Evolutionary conservation across 371 early-diverging fungal genomes (phyloP), one percentile per base, ranked within the genome.

Genomic region (Enterospora canceri): DNA sequence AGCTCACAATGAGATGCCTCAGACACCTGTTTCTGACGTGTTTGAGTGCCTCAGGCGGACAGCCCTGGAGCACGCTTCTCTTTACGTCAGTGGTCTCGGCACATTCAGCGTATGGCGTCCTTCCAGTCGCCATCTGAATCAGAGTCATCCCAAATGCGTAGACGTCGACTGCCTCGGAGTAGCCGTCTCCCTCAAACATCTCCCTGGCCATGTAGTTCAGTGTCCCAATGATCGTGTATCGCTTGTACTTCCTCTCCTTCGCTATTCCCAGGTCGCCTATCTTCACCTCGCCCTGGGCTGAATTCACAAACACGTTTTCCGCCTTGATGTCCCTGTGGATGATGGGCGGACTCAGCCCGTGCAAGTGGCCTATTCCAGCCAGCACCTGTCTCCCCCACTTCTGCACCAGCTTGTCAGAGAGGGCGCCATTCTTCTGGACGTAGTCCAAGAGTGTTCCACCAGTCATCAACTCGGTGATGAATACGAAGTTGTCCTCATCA

Each of bases 71-170:
- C 61, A 90, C 89, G 65, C 87, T 87, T 69, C 85, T 85, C 72
- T 86, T 88, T 53, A 89, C 86, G 73, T 90, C 89, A 33, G 87
- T 86, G 26, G 87, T 87, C 74, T 88, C 89, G 32, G 83, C 85
- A 72, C 88, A 89, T 72, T 91, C 90, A 46, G 81, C 82, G 77
- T 90, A 90, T 5, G 91, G 90, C 78, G 87, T 88, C 74, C 87
- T 87, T 57, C 87, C 86, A 4, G 90, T 89, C 24, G 83, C 87
- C 85, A 89, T 88, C 76, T 91, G 90, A 33, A 90, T 78, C 21
- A 89, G 80, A 72, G 86, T 86, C 89, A 91, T 88, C 67, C 91
- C 91, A 82, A 90, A 91, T 21, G 91, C 89, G 81, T 90, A 91
- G 29, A 90, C 86, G 78, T 91, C 90, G 58, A 86, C 84, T 75